Percentiles rank a stretch among this genome's conserved stretches.
Evolutionary conservation across 495 filamentous ascomycete genomes (phyloP).

Genomic region (Eremomyces bilateralis): DNA sequence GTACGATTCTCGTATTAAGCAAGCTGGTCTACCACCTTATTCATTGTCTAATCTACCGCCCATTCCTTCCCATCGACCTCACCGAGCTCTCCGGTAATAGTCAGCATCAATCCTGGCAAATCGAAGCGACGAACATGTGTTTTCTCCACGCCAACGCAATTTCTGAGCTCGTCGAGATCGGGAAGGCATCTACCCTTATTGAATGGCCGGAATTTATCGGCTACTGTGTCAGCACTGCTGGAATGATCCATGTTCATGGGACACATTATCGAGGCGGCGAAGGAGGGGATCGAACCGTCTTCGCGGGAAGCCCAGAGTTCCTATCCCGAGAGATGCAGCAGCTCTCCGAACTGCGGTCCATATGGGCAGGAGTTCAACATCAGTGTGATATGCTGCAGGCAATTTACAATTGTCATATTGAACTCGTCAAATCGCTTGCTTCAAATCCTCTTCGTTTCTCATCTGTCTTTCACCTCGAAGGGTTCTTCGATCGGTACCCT

Average conservation of each 20-base stretch:
- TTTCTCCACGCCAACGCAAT: slow-evolving; percentile 77
- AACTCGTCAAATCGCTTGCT: slow-evolving; percentile 48
- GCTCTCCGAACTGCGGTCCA: slow-evolving; percentile 44
- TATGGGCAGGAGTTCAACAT: slow-evolving; percentile 59
- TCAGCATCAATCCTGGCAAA: slow-evolving; percentile 80
- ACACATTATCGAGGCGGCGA: slow-evolving; percentile 51
- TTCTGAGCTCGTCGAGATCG: slow-evolving; percentile 60
- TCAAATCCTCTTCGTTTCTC: slow-evolving; percentile 45
- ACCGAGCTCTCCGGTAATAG: slow-evolving; percentile 54
- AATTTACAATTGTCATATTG: slow-evolving; percentile 48
- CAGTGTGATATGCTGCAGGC: slow-evolving; percentile 56
- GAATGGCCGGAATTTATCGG: slow-evolving; percentile 71
- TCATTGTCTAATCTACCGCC: slow-evolving; percentile 66
- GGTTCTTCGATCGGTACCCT: slow-evolving; percentile 66
- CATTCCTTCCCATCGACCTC: slow-evolving; percentile 66
- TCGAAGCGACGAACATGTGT: slow-evolving; percentile 67
- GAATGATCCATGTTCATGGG: slow-evolving; percentile 69
- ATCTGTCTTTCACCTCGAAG: slow-evolving; percentile 62
- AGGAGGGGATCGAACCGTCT: slow-evolving; percentile 43
- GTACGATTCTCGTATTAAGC: slow-evolving; percentile 54
- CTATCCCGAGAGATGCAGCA: slow-evolving; percentile 59
- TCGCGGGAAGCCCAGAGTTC: slow-evolving; percentile 43
- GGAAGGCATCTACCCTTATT: slow-evolving; percentile 36
- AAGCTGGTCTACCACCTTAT: slow-evolving; percentile 71
- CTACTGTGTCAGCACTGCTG: slow-evolving; percentile 63